Conservation (phyloP, 139 green algal genomes). For the Chlamydomonas sp. region DNA sequence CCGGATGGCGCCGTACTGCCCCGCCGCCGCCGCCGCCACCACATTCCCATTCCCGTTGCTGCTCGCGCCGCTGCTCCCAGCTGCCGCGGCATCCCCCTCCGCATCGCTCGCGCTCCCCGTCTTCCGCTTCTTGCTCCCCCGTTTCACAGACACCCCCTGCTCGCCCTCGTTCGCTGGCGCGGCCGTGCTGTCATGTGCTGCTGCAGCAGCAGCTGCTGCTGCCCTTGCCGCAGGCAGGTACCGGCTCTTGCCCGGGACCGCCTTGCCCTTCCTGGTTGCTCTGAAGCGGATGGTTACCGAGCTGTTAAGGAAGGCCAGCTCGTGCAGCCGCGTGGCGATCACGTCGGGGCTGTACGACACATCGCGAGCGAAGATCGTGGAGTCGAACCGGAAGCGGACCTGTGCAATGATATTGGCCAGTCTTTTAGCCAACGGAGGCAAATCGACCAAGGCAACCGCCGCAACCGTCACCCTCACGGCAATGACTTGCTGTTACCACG, state of each 20-base stretch:
- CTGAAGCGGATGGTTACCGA: slow-evolving; percentile 61
- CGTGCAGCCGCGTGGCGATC: slow-evolving; percentile 84
- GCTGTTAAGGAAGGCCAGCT: slow-evolving; percentile 97
- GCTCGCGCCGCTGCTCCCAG: neutral
- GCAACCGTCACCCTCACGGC: too few species aligned
- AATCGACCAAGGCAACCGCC: too few species aligned
- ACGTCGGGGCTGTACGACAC: slow-evolving; percentile 83
- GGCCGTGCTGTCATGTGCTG: neutral
- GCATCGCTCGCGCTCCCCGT: neutral
- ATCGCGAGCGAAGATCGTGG: slow-evolving; percentile 74
- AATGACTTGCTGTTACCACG: too few species aligned
- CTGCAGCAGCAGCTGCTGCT: slow-evolving; percentile 23
- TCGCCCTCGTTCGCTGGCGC: neutral
- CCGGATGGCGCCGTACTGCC: slow-evolving; percentile 9
- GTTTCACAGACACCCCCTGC: neutral
- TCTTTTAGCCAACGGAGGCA: too few species aligned
- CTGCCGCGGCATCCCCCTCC: neutral
- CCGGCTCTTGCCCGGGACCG: slow-evolving; percentile 6
- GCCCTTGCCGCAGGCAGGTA: slow-evolving; percentile 21
- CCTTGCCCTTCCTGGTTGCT: neutral
- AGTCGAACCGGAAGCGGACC: slow-evolving; percentile 91
- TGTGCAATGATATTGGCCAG: neutral
- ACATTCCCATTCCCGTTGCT: neutral
- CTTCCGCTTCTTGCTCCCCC: neutral
- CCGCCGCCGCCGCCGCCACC: slow-evolving; percentile 1